Evolutionary conservation across 306 rosid species (phyloP).

Genomic region (Ormosia emarginata): DNA sequence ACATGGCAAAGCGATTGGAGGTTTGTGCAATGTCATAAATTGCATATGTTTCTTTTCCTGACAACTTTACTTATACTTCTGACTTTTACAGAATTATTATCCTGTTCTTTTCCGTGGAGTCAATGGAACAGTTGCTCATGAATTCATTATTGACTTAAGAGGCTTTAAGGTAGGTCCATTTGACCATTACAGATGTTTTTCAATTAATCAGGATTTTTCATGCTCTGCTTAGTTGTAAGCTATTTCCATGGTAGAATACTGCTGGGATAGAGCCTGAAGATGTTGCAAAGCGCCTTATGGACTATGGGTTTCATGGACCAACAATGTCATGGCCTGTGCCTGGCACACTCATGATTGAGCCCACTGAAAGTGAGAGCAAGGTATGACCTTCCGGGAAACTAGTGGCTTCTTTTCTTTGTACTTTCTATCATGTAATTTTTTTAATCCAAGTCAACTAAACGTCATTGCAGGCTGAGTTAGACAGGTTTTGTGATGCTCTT

Average conservation of each 20-base stretch:
- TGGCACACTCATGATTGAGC: conserved; percentile 98
- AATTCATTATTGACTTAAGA: conserved; percentile 92
- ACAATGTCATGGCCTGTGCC: conserved; percentile 99
- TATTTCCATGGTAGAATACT: conserved; percentile 48
- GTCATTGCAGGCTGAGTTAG: conserved; percentile 86
- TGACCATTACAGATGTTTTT: not conserved
- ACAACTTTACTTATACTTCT: not conserved
- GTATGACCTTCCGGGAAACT: conserved; percentile 33
- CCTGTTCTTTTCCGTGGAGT: conserved; percentile 99
- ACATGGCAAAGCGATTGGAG: conserved; percentile 98
- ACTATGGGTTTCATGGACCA: conserved; percentile 96
- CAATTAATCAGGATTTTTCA: not conserved
- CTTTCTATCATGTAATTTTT: not conserved
- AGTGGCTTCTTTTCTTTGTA: not conserved
- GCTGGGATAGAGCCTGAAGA: conserved; percentile 97
- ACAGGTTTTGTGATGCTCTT: conserved; percentile 86
- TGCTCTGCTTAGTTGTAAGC: conserved; percentile 21
- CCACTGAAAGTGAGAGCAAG: conserved; percentile 99
- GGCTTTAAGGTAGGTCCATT: conserved; percentile 77
- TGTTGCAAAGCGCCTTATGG: conserved; percentile 94
- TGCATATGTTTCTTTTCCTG: not conserved
- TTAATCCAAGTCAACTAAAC: conserved; percentile 10
- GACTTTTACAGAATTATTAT: conserved; percentile 53
- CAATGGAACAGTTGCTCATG: conserved; percentile 94
- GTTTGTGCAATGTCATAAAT: conserved; percentile 35